Evolutionary conservation across 148 eudicot species (phyloP), one percentile per base, ranked within the genome.

Genomic region (Bassia scoparia): DNA sequence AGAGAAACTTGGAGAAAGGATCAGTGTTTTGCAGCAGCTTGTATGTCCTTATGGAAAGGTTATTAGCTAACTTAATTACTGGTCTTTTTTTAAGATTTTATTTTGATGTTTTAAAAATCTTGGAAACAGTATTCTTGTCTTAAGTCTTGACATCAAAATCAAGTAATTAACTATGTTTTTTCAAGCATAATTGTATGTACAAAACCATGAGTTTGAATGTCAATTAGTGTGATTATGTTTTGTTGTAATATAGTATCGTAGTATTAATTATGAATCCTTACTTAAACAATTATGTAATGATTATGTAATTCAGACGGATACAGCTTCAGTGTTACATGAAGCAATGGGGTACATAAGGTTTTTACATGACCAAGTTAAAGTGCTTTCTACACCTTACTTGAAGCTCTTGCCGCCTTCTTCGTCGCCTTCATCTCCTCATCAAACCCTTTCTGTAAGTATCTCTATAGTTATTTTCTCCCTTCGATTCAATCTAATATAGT

Each of bases 31-130:
- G 70, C 85, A 83, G 69, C 82, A 79, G 69, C 82, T 83, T 60
- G 83, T 83, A 30, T 83, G 73, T 68, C 85, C 85, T 54, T 79
- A 79, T 58, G 85, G 85, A 68, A 83, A 83, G 82, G 85, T 83
- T 18, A 68, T 83, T 18, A 68, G 56, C 18, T 49, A 2, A 46
- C 35, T 13, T n/a, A 33, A 65, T 23, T 13, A n/a, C 49, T 0
- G n/a, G n/a, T n/a, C n/a, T n/a, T n/a, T n/a, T n/a, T n/a, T n/a
- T n/a, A n/a, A n/a, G n/a, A n/a, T n/a, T n/a, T 21, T 11, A 10
- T 30, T n/a, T 54, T 21, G 3, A 1, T 34, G 7, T 2, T 26
- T 17, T 56, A 16, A 60, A 3, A 26, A 60, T 29, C 37, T 29
- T 60, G 33, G 61, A 58, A 41, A 41, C 46, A 16, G 53, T 49